Percentiles rank a stretch among this genome's conserved stretches.
Conservation (phyloP, 2,329 filamentous ascomycete genomes). For the Microsporum canis region DNA sequence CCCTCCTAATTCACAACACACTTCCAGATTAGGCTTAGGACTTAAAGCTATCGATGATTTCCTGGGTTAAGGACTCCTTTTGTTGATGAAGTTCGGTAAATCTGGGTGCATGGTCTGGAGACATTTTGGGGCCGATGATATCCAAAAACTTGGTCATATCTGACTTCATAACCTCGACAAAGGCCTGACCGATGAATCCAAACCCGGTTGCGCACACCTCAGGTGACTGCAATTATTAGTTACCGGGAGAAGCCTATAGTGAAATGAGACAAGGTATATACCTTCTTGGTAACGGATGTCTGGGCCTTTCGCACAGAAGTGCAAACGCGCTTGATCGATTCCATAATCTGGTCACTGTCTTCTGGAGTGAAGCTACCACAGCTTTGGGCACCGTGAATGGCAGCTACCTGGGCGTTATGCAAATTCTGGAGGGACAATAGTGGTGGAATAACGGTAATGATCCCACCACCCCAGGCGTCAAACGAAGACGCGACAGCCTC, state of each 20-base stretch:
- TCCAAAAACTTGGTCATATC: neutral
- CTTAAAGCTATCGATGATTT: neutral
- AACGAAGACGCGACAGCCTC: neutral
- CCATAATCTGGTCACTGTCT: neutral
- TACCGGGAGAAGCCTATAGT: neutral
- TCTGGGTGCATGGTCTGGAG: neutral
- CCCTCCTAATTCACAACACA: too few species aligned
- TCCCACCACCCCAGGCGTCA: neutral
- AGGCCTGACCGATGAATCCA: neutral
- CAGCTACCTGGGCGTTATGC: neutral
- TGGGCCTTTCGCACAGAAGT: neutral
- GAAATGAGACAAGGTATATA: neutral
- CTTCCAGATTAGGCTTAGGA: neutral
- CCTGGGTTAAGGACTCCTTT: neutral
- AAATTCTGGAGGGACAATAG: neutral
- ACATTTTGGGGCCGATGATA: neutral
- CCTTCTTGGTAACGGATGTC: neutral
- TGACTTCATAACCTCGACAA: neutral
- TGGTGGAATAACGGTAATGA: neutral
- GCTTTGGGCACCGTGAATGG: neutral
- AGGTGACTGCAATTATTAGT: neutral
- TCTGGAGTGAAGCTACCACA: neutral
- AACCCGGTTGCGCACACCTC: neutral
- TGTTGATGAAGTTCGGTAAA: neutral
- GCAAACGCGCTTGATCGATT: neutral